Percentiles rank a stretch among this genome's conserved stretches.
Conservation (phyloP, 345 rosid genomes). For the Eucalyptus melliodora region DNA sequence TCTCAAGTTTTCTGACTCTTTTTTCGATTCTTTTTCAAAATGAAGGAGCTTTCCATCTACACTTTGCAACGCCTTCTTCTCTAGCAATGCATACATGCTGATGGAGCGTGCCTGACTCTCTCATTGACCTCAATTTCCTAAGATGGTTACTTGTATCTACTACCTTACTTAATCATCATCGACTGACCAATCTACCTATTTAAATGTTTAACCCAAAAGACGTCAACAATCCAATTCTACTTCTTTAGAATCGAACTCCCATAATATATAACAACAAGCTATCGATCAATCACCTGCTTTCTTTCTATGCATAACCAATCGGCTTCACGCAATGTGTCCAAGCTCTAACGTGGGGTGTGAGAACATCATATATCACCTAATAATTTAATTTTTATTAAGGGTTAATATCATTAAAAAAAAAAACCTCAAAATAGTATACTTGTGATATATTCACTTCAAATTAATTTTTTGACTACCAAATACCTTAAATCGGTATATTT, state of each 20-base stretch:
- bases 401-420: too few species aligned
- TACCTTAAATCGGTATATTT: fast-evolving
- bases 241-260: not conserved
- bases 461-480: too few species aligned
- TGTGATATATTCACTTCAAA: fast-evolving
- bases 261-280: not conserved
- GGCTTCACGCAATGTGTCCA: not conserved
- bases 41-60: not conserved
- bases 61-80: not conserved
- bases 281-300: not conserved
- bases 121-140: not conserved
- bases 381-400: too few species aligned
- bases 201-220: not conserved
- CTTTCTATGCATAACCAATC: not conserved
- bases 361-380: not conserved
- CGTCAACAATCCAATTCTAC: not conserved
- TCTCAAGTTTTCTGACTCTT: not conserved
- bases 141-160: not conserved
- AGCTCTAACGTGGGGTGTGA: not conserved
- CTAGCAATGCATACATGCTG: not conserved
- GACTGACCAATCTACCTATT: not conserved
- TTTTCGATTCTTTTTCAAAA: not conserved
- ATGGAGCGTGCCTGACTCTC: not conserved
- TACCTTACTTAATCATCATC: too few species aligned
- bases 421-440: fast-evolving